A percentile compares a stretch with the other conserved stretches of the same genome.
These are phyloP conservation scores for Ogataea saltuana DNA, from an alignment of 805 yeast species.

Conservation along the genomic window DNA sequence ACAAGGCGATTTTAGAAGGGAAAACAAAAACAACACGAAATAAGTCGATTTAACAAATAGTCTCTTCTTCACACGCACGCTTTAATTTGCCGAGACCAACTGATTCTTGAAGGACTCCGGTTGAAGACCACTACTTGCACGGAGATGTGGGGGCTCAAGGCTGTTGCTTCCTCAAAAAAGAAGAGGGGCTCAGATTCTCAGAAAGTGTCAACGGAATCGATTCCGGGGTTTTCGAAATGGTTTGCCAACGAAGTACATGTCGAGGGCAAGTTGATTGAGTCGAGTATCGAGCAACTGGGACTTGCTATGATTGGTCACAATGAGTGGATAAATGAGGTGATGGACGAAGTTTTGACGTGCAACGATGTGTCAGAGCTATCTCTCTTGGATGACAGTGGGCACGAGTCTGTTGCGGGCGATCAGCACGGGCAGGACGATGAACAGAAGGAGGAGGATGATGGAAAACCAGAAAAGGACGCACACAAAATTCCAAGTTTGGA, in stretches of 20 bases:
- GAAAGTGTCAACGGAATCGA: slow-evolving; percentile 13
- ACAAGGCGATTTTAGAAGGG: no score
- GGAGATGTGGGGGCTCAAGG: slow-evolving; percentile 34
- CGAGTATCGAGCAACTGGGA: slow-evolving; percentile 27
- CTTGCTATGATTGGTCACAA: slow-evolving; percentile 27
- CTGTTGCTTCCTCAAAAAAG: slow-evolving; percentile 22
- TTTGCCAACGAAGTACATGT: slow-evolving; percentile 33
- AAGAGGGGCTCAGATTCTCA: slow-evolving; percentile 12
- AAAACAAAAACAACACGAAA: slow-evolving; percentile 26
- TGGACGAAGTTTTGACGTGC: slow-evolving; percentile 25
- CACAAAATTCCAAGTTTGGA: no score
- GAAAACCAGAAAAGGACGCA: no score
- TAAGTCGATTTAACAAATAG: no score
- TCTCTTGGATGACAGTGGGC: slow-evolving; percentile 8
- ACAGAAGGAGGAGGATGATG: no score
- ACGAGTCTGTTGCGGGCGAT: not conserved
- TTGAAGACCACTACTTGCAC: not conserved
- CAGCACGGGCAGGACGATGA: no score
- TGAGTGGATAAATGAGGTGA: slow-evolving; percentile 35
- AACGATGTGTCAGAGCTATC: slow-evolving; percentile 17
- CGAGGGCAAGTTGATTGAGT: slow-evolving; percentile 28
- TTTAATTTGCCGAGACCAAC: not conserved
- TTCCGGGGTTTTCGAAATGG: slow-evolving; percentile 39
- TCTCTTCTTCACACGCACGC: not conserved
- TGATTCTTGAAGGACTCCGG: not conserved